Evolutionary conservation across 345 rosid species (phyloP), one percentile per base, ranked within the genome.

Genomic region (Anastatica hierochuntica): DNA sequence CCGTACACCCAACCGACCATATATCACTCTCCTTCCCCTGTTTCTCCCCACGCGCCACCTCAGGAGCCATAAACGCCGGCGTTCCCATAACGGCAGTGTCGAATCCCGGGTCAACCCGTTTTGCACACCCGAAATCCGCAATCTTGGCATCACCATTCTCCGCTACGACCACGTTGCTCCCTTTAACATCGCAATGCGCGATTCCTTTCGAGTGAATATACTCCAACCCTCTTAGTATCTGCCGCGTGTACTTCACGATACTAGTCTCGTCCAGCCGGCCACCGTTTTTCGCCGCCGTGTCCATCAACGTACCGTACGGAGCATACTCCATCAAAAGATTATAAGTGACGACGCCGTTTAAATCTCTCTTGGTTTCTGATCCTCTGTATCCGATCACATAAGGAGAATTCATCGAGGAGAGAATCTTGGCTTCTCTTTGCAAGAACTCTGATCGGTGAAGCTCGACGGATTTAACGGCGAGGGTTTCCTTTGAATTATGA

Each of bases 61-160:
- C 96, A 1, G 96, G 90, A 0, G 94, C 85, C 96, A 84, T 88
- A 58, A 80, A 88, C 65, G 69, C 76, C 47, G 90, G 94, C 11
- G 94, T 82, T 26, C 96, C 90, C 19, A 71, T 56, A 1, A 79
- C 64, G 14, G 26, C 4, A 1, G 15, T 50, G 19, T 58, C 58
- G 0, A 43, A 46, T 6, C 2, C 68, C 33, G 44, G 14, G 35
- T 58, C 68, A 19, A 76, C 65, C 67, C 57, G 65, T 69, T 58
- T 84, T 1, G 94, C 77, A 52, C 94, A 82, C 31, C 96, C 96
- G 55, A 88, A 82, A 61, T 88, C 94, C 10, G 79, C 85, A 26
- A 88, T 68, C 60, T 80, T 80, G 30, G 75, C 90, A 12, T 62
- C 63, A 4, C 82, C 84, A 1, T 26, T 59, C 17, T 63, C 35